Percentiles rank a stretch among this genome's conserved stretches.
Evolutionary conservation across 2,329 filamentous ascomycete genomes (phyloP).

Genomic region (Plectosphaerella plurivora): DNA sequence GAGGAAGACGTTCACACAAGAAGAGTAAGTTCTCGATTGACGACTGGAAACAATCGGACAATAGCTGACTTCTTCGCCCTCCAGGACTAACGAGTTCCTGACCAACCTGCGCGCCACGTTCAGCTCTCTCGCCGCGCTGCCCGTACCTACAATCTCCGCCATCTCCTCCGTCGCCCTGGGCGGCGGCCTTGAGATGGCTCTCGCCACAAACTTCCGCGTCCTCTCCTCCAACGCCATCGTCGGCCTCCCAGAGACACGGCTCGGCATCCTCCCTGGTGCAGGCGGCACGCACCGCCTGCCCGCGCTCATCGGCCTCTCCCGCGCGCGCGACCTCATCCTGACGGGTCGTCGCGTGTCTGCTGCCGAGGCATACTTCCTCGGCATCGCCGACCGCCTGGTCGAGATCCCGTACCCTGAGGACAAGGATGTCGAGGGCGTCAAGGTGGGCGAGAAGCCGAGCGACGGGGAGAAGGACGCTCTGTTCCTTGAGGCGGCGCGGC

Average conservation of each 20-base stretch:
- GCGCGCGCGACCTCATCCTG: constrained; percentile 85
- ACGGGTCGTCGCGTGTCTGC: constrained; percentile 83
- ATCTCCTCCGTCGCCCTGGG: constrained; percentile 84
- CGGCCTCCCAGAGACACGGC: constrained; percentile 83
- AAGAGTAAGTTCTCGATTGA: constrained; percentile 58
- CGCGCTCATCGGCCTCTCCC: constrained; percentile 69
- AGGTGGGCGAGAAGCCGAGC: constrained; percentile 28
- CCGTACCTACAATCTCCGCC: constrained; percentile 85
- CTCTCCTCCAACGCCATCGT: constrained; percentile 74
- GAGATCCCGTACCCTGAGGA: constrained; percentile 62
- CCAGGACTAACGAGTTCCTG: constrained; percentile 76
- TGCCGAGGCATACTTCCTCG: constrained; percentile 81
- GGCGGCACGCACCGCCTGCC: constrained; percentile 89
- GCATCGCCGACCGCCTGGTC: constrained; percentile 84
- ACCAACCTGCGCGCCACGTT: constrained; percentile 72
- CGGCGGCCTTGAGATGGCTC: constrained; percentile 87
- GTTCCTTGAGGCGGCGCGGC: constrained; percentile 55
- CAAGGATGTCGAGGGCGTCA: constrained; percentile 29
- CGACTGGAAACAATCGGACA: background rate
- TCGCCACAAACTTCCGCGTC: constrained; percentile 85
- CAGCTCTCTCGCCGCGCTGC: constrained; percentile 65
- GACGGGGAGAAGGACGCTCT: constrained; percentile 25
- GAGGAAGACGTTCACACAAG: constrained; percentile 66
- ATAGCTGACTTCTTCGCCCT: background rate
- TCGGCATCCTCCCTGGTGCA: constrained; percentile 92